Conservation (phyloP, 257 asterid species). For the Fraxinus cuspidata region DNA sequence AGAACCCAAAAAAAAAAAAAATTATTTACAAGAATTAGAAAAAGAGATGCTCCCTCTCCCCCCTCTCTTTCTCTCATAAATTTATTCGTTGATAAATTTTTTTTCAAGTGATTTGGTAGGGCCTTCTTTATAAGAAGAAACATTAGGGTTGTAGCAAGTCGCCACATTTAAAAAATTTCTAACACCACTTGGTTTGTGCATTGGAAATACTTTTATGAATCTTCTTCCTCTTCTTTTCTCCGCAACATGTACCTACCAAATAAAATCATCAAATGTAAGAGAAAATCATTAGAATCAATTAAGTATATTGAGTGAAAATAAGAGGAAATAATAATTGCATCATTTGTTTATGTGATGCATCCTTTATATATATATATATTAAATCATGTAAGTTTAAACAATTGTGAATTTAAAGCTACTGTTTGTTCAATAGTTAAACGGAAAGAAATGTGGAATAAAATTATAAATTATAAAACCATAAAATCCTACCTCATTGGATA, state of each 20-base stretch:
- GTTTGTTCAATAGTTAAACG: too few relatives aligned
- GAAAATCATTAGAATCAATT: background rate
- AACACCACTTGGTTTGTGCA: background rate
- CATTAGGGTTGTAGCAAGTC: conserved; percentile 1
- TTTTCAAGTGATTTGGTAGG: background rate
- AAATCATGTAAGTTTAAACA: too few relatives aligned
- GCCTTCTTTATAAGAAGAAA: background rate
- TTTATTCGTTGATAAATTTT: background rate
- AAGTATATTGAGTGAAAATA: background rate
- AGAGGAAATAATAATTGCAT: background rate
- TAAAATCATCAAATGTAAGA: background rate
- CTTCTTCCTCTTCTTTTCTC: background rate
- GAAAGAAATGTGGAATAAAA: background rate
- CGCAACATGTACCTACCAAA: background rate
- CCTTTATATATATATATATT: too few relatives aligned
- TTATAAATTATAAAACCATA: background rate
- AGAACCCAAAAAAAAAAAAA: background rate
- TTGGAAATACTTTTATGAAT: background rate
- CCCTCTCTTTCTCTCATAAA: background rate
- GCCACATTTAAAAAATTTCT: background rate
- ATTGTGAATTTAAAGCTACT: too few relatives aligned
- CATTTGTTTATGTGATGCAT: background rate
- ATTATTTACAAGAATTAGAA: background rate
- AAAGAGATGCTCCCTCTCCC: background rate
- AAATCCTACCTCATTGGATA: background rate